These are phyloP conservation scores for Clonostachys solani DNA, from an alignment of 2,329 filamentous ascomycete genomes.

Conservation along the genomic window DNA sequence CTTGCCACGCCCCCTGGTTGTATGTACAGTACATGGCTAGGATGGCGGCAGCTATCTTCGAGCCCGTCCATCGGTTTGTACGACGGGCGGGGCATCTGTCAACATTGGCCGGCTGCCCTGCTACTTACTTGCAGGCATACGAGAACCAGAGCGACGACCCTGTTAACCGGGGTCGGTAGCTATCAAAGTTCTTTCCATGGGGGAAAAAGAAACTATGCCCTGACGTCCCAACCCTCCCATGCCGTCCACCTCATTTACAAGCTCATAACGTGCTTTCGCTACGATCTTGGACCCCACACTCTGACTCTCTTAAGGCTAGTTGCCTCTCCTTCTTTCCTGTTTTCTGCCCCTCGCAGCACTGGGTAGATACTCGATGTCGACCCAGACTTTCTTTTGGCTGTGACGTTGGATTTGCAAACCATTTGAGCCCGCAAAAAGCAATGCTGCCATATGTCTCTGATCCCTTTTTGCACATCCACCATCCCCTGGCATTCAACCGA, in stretches of 20 bases:
- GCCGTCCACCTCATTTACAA: not conserved
- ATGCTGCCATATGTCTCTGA: conserved; percentile 19
- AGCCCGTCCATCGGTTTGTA: too few species aligned
- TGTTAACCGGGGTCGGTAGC: too few species aligned
- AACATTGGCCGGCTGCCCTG: too few species aligned
- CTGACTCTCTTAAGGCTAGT: not conserved
- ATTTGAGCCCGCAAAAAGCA: conserved; percentile 23
- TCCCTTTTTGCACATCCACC: conserved; percentile 11
- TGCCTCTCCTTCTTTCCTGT: not conserved
- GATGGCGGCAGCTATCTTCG: too few species aligned
- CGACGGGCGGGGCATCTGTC: too few species aligned
- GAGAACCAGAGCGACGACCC: too few species aligned
- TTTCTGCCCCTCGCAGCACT: not conserved
- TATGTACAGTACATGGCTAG: too few species aligned
- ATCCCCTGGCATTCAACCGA: conserved; percentile 15
- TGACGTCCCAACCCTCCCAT: not conserved
- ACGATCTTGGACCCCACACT: not conserved
- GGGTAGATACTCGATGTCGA: conserved; percentile 4
- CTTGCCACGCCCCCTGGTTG: too few species aligned
- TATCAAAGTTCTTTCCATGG: too few species aligned
- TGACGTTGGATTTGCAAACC: conserved; percentile 22
- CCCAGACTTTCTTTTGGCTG: conserved; percentile 10
- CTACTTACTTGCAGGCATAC: too few species aligned
- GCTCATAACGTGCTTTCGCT: not conserved
- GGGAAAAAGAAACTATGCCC: too few species aligned